Evolutionary conservation across 2,329 filamentous ascomycete species (phyloP), one percentile per base, ranked within the genome.

Genomic region (Verticillium isaacii): DNA sequence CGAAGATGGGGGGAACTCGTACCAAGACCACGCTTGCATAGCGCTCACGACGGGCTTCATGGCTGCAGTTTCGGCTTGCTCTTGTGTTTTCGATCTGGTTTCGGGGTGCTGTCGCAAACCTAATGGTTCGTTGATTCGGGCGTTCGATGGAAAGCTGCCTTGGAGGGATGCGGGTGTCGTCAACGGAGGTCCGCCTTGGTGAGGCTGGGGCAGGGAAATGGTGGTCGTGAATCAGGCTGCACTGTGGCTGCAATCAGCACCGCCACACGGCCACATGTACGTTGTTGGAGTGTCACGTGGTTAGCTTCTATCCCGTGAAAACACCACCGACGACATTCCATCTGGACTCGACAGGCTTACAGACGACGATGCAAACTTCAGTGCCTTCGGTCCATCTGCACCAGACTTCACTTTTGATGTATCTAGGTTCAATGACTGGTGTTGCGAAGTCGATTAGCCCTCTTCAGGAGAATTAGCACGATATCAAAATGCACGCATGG

Each of bases 1-100:
- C 50, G 58, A 55, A 50, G 41, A 59, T 12, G 36, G 9, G 52
- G 62, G 54, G 41, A 61, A 57, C 63, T 76, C 87, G 73, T 82
- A 97, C 93, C 93, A 97, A 81, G 89, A 92, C 93, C 93, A 97
- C 72, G 93, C 94, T 80, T 96, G 93, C 80, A 93, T 85, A 68
- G 92, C 89, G 73, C 92, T 90, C 70, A 98, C 91, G 74, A 98
- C 82, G 69, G 94, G 93, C 89, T 97, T 97, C 93, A 97, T 97
- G 73, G 72, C 86, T 81, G 76, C 68, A 68, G 66, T 65, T 59
- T 62, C 36, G 50, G n/a, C 23, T 8, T 17, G 14, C 7, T 25
- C 19, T 52, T 8, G 45, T 23, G 45, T 14, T 14, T 52, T 25
- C 9, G 45, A 25, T 5, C 23, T 52, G 45, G 45, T 52, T 52